Evolutionary conservation across 805 yeast genomes (phyloP), one percentile per base, ranked within the genome.

Genomic region (Ogataea sp.): DNA sequence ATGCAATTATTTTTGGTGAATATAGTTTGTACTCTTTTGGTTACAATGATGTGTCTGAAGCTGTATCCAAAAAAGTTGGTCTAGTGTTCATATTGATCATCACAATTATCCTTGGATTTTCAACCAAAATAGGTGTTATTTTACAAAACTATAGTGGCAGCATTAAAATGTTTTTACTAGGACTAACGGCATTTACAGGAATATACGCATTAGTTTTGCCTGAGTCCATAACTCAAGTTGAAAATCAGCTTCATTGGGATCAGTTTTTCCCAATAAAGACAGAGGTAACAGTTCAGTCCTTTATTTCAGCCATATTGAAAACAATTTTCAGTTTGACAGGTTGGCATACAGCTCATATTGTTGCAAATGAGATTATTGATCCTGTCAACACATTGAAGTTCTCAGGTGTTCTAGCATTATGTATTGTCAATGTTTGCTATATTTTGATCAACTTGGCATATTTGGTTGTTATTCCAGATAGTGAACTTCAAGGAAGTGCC

Each of bases 111-210:
- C 85, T 82, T 47, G 78, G 86, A 0, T 37, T 70, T 3, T 78
- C 86, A 21, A 73, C 78, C 2, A 71, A 61, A 40, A 68, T 68
- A 45, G 89, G 89, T 0, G 69, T 83, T 1, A 52, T 59, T 14
- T 61, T 80, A 13, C 88, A 82, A 51, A 82, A 81, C 48, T 43
- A 73, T 11, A 56, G 82, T 3, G 90, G 93, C 0, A 67, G 67
- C 7, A 49, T 83, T 52, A 83, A 83, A 53, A 52, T 83, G 35
- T 52, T 62, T 3, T 58, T 83, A 24, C 65, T 82, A 31, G 67
- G 58, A 0, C 53, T 79, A 1, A 73, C 83, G 68, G 64, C 76
- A 2, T 37, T 68, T 4, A 72, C 82, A 0, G 85, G 89, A 0
- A 15, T 79, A 2, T 80, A 76, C 48, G 78, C 74, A 4, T 44